A percentile compares a stretch with the other conserved stretches of the same genome.
phyloP scores from a whole-genome alignment of 805 yeast genomes.

The Lipomyces chichibuensis region DNA sequence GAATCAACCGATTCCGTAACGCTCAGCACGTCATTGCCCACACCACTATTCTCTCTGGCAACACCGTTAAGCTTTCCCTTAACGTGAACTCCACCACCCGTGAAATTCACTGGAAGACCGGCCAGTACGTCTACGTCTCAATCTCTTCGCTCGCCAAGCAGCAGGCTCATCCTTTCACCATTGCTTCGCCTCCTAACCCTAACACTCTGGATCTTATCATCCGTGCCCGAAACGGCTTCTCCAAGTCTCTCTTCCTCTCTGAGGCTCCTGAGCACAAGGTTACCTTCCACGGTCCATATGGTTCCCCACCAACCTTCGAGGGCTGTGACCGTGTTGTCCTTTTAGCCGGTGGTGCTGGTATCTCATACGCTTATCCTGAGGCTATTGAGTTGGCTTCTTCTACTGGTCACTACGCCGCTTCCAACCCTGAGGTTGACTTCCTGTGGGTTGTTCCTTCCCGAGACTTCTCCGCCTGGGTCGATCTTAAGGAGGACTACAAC shows the following conservation, averaged over 20 bases:
- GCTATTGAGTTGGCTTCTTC: conserved; percentile 32
- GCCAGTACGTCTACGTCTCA: conserved; percentile 35
- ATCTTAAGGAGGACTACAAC: conserved; percentile 37
- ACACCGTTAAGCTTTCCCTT: conserved; percentile 35
- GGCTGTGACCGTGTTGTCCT: conserved; percentile 37
- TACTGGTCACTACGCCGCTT: conserved; percentile 29
- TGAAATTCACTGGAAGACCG: conserved; percentile 37
- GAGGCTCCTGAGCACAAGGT: conserved; percentile 35
- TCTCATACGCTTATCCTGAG: conserved; percentile 42
- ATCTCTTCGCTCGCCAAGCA: conserved; percentile 30
- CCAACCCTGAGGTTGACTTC: conserved; percentile 39
- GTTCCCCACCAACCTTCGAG: conserved; percentile 35
- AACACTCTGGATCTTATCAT: conserved; percentile 39
- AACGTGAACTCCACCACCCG: conserved; percentile 33
- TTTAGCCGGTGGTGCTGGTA: conserved; percentile 44
- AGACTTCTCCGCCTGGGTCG: conserved; percentile 40
- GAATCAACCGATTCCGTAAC: conserved; percentile 34
- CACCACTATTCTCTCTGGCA: conserved; percentile 35
- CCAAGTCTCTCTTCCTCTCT: conserved; percentile 36
- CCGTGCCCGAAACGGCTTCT: conserved; percentile 43
- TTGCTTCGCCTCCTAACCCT: conserved; percentile 37
- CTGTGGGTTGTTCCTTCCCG: conserved; percentile 42
- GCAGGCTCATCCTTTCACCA: conserved; percentile 37
- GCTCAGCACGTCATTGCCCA: conserved; percentile 30
- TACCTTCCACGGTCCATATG: conserved; percentile 36